Evolutionary conservation across 805 yeast genomes (phyloP), one percentile per base, ranked within the genome.

Genomic region (Blastobotrys mokoenaii): DNA sequence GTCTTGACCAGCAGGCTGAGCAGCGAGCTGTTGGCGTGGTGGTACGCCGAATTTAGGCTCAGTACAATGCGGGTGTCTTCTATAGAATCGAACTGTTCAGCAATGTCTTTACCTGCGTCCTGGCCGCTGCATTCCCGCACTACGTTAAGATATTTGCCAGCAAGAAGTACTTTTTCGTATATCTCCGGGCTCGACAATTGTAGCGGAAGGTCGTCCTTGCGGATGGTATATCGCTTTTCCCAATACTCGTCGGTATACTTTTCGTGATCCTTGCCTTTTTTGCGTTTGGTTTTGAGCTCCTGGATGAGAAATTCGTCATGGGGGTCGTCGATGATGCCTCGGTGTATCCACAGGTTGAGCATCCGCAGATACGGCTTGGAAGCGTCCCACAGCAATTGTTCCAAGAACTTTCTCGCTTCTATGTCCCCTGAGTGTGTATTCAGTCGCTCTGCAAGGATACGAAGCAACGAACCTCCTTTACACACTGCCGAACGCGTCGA

Each of bases 111-210:
- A 47, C 66, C 35, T 33, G 59, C 58, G 38, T 56, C 57, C 0
- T 54, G 55, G 2, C 76, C 64, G 0, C 81, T 82, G 55, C 84
- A 79, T 46, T 73, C 78, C 45, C 77, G 72, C 38, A 84, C 69
- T 2, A 90, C 80, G 55, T 86, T 84, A 46, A 88, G 66, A 54
- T 81, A 81, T 62, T 87, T 89, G 1, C 99, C 99, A 0, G 96
- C 85, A 42, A 79, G 68, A 18, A 90, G 66, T 0, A 90, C 72
- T 61, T 82, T 82, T 41, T 72, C 71, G 52, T 83, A 83, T 5
- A 79, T 59, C 1, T 70, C 74, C 20, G 66, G 68, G 33, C 69
- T 63, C 5, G 69, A 64, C 48, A 90, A 77, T 51, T 81, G 87
- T 45, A 73, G 71, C 3, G 90, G 78, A 32, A 88, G 56, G 0